Base-by-base conservation (phyloP, 2,329 filamentous ascomycete genomes). In the Pleoardoris graminearum region DNA sequence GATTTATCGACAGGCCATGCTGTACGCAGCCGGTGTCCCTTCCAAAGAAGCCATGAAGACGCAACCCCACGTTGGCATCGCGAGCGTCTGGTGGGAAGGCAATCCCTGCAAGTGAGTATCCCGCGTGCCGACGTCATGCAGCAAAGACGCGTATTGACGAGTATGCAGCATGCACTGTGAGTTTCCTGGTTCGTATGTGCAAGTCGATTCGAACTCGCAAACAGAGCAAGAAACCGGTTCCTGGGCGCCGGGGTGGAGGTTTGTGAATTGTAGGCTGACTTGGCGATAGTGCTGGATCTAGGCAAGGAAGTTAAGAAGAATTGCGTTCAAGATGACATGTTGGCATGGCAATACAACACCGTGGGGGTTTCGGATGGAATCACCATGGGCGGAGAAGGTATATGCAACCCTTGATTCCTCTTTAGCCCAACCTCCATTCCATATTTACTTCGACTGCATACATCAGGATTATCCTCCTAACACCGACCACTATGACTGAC, bases 41-140 rank as follows among this genome's bases (percentile, higher is more conserved):
- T 84, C 91, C 68, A 82, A 85, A 65, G 80, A 94, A 50, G 85
- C 87, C 67, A 96, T 97, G 90, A 92, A 93, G 76, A 93, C 83
- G 51, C 88, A 89, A 48, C 90, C 93, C 11, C 93, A 97, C 59
- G 89, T 97, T 22, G 93, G 93, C 52, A 85, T 97, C 68, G 88
- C 91, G 7, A 91, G 89, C 4, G 90, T 97, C 4, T 97, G 92
- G 92, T 97, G 92, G 92, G 91, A 97, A 75, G 93, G 93, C 23
- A 97, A 97, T 71, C 90, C 93, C 32, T 97, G 92, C 85, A 96
- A 96, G 87, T 90, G 75, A 76, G 86, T 81, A 46, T 35, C 42
- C 54, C 57, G 57, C 48, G 33, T 17, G 29, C 19, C 22, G 38
- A 59, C 53, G 48, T 54, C 55, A 59, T 54, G 23, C 33, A 23